Percentiles rank a stretch among this genome's conserved stretches.
Conservation (phyloP, 164 flowering plant genomes). For the Annona cherimola region DNA sequence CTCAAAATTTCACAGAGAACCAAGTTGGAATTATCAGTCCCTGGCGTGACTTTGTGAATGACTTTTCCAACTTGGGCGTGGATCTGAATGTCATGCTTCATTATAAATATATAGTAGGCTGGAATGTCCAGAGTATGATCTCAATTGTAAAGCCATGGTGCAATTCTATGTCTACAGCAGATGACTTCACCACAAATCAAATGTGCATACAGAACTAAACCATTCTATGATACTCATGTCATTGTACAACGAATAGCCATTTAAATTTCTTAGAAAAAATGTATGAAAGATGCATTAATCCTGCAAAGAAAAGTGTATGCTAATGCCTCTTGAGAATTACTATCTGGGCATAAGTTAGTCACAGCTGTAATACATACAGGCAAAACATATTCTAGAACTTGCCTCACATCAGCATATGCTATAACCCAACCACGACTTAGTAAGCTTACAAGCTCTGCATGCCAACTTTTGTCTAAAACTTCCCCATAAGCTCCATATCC, state of each 20-base stretch:
- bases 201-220: neutral
- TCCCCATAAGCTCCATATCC: constrained; percentile 98
- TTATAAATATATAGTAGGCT: neutral
- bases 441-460: constrained; percentile 65
- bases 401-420: constrained; percentile 99
- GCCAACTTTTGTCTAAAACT: constrained; percentile 81
- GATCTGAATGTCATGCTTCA: neutral
- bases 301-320: no score
- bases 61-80: neutral
- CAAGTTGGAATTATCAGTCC: neutral
- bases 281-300: neutral
- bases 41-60: neutral
- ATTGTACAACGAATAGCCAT: neutral
- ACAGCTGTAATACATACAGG: neutral
- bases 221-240: neutral
- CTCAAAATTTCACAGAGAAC: no score
- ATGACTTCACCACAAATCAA: neutral
- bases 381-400: constrained; percentile 1
- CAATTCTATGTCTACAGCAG: neutral
- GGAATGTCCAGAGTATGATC: neutral
- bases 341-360: neutral
- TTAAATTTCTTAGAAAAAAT: neutral
- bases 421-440: constrained; percentile 94
- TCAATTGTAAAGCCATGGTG: neutral
- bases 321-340: neutral